Percentiles rank a stretch among this genome's conserved stretches.
phyloP scores from a whole-genome alignment of 73 alveolate genomes.

The Paramecium pentaurelia region DNA sequence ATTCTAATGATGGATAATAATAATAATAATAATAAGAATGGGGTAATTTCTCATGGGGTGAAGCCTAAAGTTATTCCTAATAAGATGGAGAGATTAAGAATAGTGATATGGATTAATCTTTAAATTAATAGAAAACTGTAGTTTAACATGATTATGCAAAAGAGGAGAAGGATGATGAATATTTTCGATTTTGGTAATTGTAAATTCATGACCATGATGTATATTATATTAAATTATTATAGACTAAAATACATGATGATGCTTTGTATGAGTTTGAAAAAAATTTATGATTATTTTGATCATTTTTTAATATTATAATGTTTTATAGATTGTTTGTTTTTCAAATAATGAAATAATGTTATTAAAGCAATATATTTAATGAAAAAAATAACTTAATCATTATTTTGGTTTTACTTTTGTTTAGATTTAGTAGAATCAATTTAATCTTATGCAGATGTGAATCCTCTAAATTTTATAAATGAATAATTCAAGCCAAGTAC shows the following conservation, averaged over 20 bases:
- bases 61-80: neutral
- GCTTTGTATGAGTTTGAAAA: neutral
- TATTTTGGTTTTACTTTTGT: neutral
- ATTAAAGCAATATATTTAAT: neutral
- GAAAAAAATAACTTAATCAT: neutral
- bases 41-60: neutral
- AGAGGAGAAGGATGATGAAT: neutral
- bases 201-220: neutral
- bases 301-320: neutral
- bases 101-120: too few species aligned
- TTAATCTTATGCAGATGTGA: neutral
- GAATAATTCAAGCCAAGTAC: neutral
- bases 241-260: neutral
- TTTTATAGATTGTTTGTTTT: neutral
- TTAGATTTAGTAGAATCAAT: neutral
- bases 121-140: neutral
- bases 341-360: neutral
- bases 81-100: neutral
- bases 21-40: neutral
- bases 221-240: neutral
- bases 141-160: neutral
- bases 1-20: neutral
- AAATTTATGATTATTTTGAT: neutral
- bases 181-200: neutral
- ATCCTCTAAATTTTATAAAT: constrained; percentile 1